Evolutionary conservation across 2,329 filamentous ascomycete genomes (phyloP).

Genomic region (Alternaria alternata): DNA sequence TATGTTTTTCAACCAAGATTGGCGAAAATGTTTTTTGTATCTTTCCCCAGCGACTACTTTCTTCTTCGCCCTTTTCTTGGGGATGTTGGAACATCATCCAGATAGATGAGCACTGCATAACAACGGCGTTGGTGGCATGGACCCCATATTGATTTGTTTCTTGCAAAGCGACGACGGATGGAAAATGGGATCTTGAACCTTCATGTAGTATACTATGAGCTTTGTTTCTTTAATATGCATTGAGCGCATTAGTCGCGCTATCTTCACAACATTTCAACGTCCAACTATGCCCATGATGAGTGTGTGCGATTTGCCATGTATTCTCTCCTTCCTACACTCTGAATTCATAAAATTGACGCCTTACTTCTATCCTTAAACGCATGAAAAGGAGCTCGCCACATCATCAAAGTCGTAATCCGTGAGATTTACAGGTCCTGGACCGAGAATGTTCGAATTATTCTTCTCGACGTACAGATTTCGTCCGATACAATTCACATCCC

Average conservation of each 20-base stretch:
- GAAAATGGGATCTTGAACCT: slow-evolving; percentile 2
- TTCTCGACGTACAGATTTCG: slow-evolving; percentile 25
- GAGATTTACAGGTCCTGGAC: slow-evolving; percentile 31
- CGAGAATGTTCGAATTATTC: slow-evolving; percentile 29
- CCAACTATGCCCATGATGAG: neutral
- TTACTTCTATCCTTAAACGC: neutral
- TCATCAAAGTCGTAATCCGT: slow-evolving; percentile 30
- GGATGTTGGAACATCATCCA: slow-evolving; percentile 3
- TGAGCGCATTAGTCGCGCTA: neutral
- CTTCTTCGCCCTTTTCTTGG: neutral
- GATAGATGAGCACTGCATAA: slow-evolving; percentile 26
- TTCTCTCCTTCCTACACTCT: neutral
- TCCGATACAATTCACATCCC: slow-evolving; percentile 27
- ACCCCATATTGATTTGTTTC: neutral
- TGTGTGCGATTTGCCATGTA: neutral
- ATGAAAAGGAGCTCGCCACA: slow-evolving; percentile 10
- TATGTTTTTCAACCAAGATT: slow-evolving; percentile 21
- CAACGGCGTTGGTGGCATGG: slow-evolving; percentile 19
- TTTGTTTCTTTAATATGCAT: slow-evolving; percentile 2
- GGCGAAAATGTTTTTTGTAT: slow-evolving; percentile 16
- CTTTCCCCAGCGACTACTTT: slow-evolving; percentile 5
- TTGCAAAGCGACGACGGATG: slow-evolving; percentile 10
- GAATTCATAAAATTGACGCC: neutral
- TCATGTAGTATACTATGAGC: slow-evolving; percentile 17
- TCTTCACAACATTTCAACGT: neutral